These are phyloP conservation scores for Fusarium haematococcum DNA, from an alignment of 2,329 filamentous ascomycete genomes.

Conservation along the genomic window DNA sequence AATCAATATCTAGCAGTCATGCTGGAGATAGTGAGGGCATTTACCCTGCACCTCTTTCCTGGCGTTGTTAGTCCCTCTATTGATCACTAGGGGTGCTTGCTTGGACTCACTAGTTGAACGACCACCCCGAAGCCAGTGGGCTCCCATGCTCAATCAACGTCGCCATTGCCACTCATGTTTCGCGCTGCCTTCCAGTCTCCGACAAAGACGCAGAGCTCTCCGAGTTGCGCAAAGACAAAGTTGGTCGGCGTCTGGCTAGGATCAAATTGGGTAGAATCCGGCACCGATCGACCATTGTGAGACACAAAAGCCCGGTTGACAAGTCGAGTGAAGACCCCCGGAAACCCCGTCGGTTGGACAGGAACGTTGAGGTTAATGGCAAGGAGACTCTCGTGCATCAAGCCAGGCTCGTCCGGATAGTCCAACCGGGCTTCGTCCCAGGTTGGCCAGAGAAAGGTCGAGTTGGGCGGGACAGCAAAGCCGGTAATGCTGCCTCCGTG, in stretches of 20 bases:
- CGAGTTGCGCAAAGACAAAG: conserved; percentile 2
- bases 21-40: neutral
- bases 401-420: neutral
- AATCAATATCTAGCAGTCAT: neutral
- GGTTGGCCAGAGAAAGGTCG: neutral
- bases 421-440: neutral
- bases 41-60: neutral
- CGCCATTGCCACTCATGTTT: neutral
- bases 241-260: neutral
- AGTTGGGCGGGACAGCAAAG: neutral
- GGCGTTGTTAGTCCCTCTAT: neutral
- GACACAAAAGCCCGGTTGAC: neutral
- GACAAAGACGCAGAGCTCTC: neutral
- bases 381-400: neutral
- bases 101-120: neutral
- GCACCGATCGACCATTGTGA: neutral
- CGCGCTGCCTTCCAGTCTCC: neutral
- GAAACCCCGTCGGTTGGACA: neutral
- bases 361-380: neutral
- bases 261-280: neutral
- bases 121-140: neutral
- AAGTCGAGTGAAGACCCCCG: neutral
- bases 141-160: neutral
- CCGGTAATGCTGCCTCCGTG: neutral
- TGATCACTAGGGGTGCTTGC: neutral